A percentile compares a stretch with the other conserved stretches of the same genome.
These are phyloP conservation scores for Termitomyces sp. DNA, from an alignment of 768 basidiomycete genomes.

Conservation along the genomic window DNA sequence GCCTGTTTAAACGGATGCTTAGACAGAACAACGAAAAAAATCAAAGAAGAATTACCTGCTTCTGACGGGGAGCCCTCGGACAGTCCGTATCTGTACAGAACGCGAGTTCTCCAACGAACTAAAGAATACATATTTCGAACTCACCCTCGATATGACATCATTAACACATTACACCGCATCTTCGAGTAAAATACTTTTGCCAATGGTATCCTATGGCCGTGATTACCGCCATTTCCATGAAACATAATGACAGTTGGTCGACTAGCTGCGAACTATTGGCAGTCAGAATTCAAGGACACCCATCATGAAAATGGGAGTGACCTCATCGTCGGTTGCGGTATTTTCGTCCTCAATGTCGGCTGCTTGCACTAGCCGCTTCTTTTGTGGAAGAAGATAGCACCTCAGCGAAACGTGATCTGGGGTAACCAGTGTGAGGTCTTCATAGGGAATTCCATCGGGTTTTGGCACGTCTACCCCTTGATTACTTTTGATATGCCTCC, in stretches of 20 bases:
- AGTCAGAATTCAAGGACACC: not conserved
- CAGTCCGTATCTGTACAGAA: slow-evolving; percentile 66
- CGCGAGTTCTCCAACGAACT: not conserved
- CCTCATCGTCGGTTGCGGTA: slow-evolving; percentile 56
- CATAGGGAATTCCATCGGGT: slow-evolving; percentile 70
- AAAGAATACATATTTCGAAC: slow-evolving; percentile 17
- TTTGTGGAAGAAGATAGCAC: slow-evolving; percentile 75
- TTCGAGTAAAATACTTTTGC: slow-evolving; percentile 77
- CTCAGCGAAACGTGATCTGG: slow-evolving; percentile 69
- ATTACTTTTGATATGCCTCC: not conserved
- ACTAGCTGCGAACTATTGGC: slow-evolving; percentile 34
- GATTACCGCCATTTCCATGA: slow-evolving; percentile 86
- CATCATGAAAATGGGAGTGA: slow-evolving; percentile 14
- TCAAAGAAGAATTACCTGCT: not conserved
- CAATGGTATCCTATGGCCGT: slow-evolving; percentile 88
- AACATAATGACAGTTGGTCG: slow-evolving; percentile 92
- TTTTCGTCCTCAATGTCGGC: slow-evolving; percentile 31
- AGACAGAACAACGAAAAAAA: not conserved
- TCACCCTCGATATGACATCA: slow-evolving; percentile 91
- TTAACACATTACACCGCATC: slow-evolving; percentile 90
- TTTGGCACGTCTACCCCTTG: slow-evolving; percentile 56
- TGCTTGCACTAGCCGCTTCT: slow-evolving; percentile 38
- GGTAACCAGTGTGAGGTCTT: slow-evolving; percentile 69
- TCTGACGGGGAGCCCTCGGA: slow-evolving; percentile 53
- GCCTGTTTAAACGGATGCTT: slow-evolving; percentile 36